Evolutionary conservation across 2,329 filamentous ascomycete species (phyloP).

Genomic region (Blastomyces emzantsi): DNA sequence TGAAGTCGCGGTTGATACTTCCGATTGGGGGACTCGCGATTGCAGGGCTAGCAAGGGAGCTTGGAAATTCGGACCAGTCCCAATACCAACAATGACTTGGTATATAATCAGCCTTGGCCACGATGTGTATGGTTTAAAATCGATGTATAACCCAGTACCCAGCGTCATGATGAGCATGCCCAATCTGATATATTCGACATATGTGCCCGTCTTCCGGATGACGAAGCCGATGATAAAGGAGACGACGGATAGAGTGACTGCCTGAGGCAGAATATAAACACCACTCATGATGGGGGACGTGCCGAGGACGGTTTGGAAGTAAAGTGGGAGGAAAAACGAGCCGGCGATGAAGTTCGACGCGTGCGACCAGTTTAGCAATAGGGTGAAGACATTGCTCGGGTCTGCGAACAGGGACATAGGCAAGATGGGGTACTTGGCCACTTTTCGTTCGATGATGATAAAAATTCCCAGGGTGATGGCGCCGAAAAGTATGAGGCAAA

Average conservation of each 20-base stretch:
- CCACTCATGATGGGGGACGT: conserved; percentile 62
- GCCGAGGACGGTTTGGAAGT: conserved; percentile 69
- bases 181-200: conserved; percentile 51
- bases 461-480: conserved; percentile 56
- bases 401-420: conserved; percentile 62
- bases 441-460: conserved; percentile 60
- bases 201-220: conserved; percentile 63
- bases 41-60: conserved; percentile 56
- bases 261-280: conserved; percentile 63
- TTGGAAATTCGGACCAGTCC: conserved; percentile 56
- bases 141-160: conserved; percentile 58
- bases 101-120: conserved; percentile 44
- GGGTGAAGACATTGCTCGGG: conserved; percentile 55
- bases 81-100: conserved; percentile 52
- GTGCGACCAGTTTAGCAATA: conserved; percentile 61
- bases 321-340: conserved; percentile 73
- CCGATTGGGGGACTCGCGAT: conserved; percentile 48
- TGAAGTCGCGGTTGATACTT: conserved; percentile 55
- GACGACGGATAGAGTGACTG: conserved; percentile 55
- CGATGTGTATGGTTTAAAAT: conserved; percentile 45
- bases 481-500: conserved; percentile 72
- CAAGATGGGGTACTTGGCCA: conserved; percentile 70
- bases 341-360: conserved; percentile 68
- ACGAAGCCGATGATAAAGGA: conserved; percentile 57
- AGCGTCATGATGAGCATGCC: conserved; percentile 53